Conservation (phyloP, 1,284 basidiomycete genomes). For the Takashimella koratensis region DNA sequence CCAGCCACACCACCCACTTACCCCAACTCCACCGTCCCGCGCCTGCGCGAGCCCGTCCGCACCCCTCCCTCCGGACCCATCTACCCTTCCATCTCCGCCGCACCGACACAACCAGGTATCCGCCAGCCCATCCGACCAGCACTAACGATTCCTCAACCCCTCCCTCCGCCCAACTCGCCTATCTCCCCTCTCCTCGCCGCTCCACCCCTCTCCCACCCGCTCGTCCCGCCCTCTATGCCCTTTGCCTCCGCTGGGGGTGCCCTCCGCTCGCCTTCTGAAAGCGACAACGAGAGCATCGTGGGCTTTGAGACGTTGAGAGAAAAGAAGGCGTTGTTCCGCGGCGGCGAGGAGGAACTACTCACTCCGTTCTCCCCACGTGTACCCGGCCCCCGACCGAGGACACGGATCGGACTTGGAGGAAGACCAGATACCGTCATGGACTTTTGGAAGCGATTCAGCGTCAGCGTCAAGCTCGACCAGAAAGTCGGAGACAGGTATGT, state of each 20-base stretch:
- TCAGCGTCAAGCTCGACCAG: not conserved
- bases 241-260: slow-evolving; percentile 5
- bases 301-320: slow-evolving; percentile 38
- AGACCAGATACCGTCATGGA: slow-evolving; percentile 28
- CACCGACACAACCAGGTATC: not conserved
- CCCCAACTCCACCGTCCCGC: not conserved
- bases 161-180: not conserved
- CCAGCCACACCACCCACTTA: not conserved
- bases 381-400: slow-evolving; percentile 8
- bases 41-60: not conserved
- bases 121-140: not conserved
- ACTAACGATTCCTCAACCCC: not conserved
- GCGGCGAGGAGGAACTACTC: slow-evolving; percentile 39
- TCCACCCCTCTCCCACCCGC: slow-evolving; percentile 18
- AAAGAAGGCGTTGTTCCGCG: slow-evolving; percentile 42
- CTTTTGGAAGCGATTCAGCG: slow-evolving; percentile 42
- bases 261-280: slow-evolving; percentile 7
- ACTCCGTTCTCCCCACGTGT: slow-evolving; percentile 29
- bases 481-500: not conserved
- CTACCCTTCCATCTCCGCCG: not conserved
- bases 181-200: slow-evolving; percentile 34
- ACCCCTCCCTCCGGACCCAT: not conserved
- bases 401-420: slow-evolving; percentile 6
- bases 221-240: slow-evolving; percentile 8
- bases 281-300: slow-evolving; percentile 22